Percentiles rank a stretch among this genome's conserved stretches.
These are phyloP conservation scores for Eucalyptus cladocalyx DNA, from an alignment of 345 rosid species.

Conservation along the genomic window DNA sequence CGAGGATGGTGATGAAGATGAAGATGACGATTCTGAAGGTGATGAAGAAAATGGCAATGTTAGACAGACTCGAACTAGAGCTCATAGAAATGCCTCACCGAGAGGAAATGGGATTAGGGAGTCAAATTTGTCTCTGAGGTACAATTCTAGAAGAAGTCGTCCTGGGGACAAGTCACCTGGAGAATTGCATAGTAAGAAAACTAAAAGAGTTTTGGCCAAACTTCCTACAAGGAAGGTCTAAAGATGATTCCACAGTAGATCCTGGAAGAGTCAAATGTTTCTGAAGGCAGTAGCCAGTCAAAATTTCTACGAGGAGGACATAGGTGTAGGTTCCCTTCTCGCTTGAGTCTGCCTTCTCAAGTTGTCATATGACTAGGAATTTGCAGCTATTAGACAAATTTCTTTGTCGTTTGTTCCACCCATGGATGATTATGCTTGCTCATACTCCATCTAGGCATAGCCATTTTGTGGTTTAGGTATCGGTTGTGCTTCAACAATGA, in stretches of 20 bases:
- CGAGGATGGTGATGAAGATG: slow-evolving; percentile 23
- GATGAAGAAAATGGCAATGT: slow-evolving; percentile 3
- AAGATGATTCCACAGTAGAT: not conserved
- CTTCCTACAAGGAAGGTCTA: not conserved
- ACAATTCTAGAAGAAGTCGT: not conserved
- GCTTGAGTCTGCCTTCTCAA: not conserved
- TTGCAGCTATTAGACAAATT: not conserved
- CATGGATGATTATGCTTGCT: not conserved
- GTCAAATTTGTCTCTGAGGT: not conserved
- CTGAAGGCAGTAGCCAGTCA: not conserved
- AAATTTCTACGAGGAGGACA: not conserved
- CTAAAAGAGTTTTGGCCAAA: not conserved
- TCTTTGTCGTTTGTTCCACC: not conserved
- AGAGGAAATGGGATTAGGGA: not conserved
- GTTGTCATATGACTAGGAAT: not conserved
- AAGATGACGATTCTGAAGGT: slow-evolving; percentile 11
- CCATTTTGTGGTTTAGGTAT: not conserved
- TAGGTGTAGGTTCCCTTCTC: not conserved
- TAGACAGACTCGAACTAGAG: not conserved
- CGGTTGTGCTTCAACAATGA: not conserved
- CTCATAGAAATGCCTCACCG: not conserved
- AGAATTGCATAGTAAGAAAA: not conserved
- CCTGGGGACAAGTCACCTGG: not conserved
- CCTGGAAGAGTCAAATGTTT: not conserved
- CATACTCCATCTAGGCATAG: not conserved